Evolutionary conservation across 2,329 filamentous ascomycete species (phyloP).

Genomic region (Penicillium sp.): DNA sequence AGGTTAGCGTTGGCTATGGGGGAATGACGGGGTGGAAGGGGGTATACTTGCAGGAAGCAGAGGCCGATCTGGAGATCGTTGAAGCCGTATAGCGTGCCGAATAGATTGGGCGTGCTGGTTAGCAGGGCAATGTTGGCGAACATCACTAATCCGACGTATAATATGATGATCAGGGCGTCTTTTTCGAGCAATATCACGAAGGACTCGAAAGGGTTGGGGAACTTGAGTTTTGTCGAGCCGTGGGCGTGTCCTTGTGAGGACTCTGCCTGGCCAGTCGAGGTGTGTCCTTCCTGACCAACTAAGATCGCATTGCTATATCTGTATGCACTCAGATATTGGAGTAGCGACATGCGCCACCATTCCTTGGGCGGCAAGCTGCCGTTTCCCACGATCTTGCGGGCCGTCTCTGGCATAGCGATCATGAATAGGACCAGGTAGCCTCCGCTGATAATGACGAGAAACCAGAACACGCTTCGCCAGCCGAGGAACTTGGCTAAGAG

Average conservation of each 20-base stretch:
- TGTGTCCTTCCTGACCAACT: no score
- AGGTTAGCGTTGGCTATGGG: neutral
- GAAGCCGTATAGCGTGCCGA: constrained; percentile 38
- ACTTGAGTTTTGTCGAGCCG: constrained; percentile 35
- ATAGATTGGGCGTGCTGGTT: constrained; percentile 40
- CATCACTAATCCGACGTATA: constrained; percentile 35
- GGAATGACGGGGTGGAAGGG: neutral
- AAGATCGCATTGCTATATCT: no score
- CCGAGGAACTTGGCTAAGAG: constrained; percentile 23
- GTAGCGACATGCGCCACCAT: constrained; percentile 23
- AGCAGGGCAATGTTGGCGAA: constrained; percentile 41
- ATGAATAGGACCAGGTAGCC: constrained; percentile 16
- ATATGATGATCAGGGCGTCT: constrained; percentile 36
- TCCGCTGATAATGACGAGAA: constrained; percentile 28
- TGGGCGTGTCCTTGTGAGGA: constrained; percentile 2
- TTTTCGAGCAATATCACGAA: constrained; percentile 42
- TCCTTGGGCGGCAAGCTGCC: constrained; percentile 27
- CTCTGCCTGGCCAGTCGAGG: neutral
- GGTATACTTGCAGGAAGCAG: constrained; percentile 24
- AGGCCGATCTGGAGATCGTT: constrained; percentile 26
- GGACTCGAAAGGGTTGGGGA: constrained; percentile 47
- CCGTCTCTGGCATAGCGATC: constrained; percentile 34
- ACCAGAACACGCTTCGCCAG: constrained; percentile 35
- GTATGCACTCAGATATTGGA: constrained; percentile 15
- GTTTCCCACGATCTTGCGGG: constrained; percentile 32